These are phyloP conservation scores for Antarctomyces pellizariae DNA, from an alignment of 495 filamentous ascomycete species.

Conservation along the genomic window DNA sequence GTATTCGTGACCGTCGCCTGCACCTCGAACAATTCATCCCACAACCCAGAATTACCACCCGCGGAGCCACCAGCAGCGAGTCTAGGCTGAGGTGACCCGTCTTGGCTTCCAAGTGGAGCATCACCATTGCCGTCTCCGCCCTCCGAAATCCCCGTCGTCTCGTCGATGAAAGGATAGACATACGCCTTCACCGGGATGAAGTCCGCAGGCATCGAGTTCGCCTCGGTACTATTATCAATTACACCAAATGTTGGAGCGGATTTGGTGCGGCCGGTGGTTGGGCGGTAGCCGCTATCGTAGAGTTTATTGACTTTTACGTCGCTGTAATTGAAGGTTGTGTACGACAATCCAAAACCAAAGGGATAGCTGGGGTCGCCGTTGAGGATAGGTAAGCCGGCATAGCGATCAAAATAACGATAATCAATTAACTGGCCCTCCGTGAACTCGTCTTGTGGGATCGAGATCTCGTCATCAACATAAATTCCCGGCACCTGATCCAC, in stretches of 20 bases:
- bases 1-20: constrained; percentile 67
- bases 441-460: constrained; percentile 73
- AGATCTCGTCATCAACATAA: constrained; percentile 47
- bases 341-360: constrained; percentile 78
- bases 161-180: constrained; percentile 78
- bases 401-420: constrained; percentile 81
- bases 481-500: constrained; percentile 47
- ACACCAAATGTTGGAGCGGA: constrained; percentile 50
- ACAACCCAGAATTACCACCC: constrained; percentile 67
- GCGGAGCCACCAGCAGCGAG: constrained; percentile 39
- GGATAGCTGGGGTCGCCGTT: constrained; percentile 56
- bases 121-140: constrained; percentile 14
- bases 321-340: constrained; percentile 69
- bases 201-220: constrained; percentile 52
- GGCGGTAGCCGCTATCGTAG: constrained; percentile 25
- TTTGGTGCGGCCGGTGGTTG: constrained; percentile 40
- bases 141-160: too few relatives aligned
- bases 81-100: constrained; percentile 43
- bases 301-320: constrained; percentile 38
- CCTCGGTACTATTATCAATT: constrained; percentile 29
- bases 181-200: constrained; percentile 25
- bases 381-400: too few relatives aligned
- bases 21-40: constrained; percentile 56
- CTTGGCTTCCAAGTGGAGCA: constrained; percentile 39
- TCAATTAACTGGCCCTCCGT: constrained; percentile 81